Conservation (phyloP, 2,329 filamentous ascomycete species). For the Monosporascus sp. region DNA sequence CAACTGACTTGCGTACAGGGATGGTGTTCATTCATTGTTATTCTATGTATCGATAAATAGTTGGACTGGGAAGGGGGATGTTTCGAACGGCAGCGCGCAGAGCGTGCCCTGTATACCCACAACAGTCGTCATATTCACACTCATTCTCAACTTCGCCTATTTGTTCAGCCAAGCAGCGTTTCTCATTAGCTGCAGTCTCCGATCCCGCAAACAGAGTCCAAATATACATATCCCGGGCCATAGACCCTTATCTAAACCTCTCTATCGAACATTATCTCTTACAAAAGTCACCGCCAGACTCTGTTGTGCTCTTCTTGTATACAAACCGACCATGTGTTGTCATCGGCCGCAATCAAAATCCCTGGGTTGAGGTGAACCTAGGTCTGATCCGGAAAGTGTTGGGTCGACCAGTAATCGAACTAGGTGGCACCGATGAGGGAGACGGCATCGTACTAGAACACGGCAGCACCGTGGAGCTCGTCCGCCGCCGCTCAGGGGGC, state of each 20-base stretch:
- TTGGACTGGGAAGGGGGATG: not conserved
- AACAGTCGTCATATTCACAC: not conserved
- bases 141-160: not conserved
- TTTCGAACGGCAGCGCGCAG: not conserved
- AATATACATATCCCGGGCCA: slow-evolving; percentile 65
- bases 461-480: slow-evolving; percentile 48
- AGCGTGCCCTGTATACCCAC: not conserved
- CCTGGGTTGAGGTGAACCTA: slow-evolving; percentile 87
- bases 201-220: slow-evolving; percentile 49
- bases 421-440: not conserved
- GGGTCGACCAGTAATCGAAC: not conserved
- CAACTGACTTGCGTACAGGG: too few relatives aligned
- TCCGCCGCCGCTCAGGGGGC: slow-evolving; percentile 81
- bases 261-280: slow-evolving; percentile 90
- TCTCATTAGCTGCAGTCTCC: slow-evolving; percentile 35
- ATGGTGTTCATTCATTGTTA: not conserved
- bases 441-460: slow-evolving; percentile 17
- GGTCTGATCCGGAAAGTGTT: slow-evolving; percentile 39
- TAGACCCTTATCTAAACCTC: slow-evolving; percentile 82
- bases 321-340: slow-evolving; percentile 82
- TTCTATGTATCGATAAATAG: not conserved
- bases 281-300: slow-evolving; percentile 64
- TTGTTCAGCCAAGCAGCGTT: not conserved
- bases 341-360: slow-evolving; percentile 95
- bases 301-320: slow-evolving; percentile 81